Percentiles rank a stretch among this genome's conserved stretches.
Evolutionary conservation across 1,139 yeast species (phyloP).

Genomic region (Pichiaceae sp.): DNA sequence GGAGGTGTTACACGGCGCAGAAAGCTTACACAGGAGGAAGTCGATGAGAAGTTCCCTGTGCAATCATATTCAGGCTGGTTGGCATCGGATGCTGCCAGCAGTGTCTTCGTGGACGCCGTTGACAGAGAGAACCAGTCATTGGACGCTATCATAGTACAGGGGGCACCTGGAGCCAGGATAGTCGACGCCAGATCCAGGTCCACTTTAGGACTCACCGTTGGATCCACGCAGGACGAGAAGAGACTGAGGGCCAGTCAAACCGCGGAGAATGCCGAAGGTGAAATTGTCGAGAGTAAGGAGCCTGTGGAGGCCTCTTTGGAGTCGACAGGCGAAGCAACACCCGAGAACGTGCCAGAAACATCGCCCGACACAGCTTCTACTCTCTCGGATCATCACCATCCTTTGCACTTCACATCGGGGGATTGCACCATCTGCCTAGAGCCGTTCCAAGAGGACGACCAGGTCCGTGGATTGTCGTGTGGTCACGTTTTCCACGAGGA

Average conservation of each 20-base stretch:
- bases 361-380: slow-evolving; percentile 8
- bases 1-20: slow-evolving; percentile 5
- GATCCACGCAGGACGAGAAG: background rate
- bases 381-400: slow-evolving; percentile 1
- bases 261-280: slow-evolving; percentile 6
- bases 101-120: slow-evolving; percentile 4
- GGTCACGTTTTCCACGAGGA: slow-evolving; percentile 79
- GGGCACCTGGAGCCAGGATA: background rate
- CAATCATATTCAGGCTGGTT: slow-evolving; percentile 57
- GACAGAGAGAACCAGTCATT: background rate
- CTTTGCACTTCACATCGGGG: slow-evolving; percentile 53
- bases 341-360: slow-evolving; percentile 3
- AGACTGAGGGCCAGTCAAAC: background rate
- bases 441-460: slow-evolving; percentile 49
- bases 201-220: background rate
- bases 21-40: slow-evolving; percentile 40
- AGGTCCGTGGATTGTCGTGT: slow-evolving; percentile 67
- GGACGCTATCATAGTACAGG: too few species aligned
- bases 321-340: background rate
- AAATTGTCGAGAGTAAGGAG: background rate
- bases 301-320: background rate
- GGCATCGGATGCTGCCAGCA: slow-evolving; percentile 37
- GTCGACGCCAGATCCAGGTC: background rate
- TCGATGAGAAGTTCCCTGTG: slow-evolving; percentile 58
- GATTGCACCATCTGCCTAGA: slow-evolving; percentile 78